Conservation (phyloP, 371 early-diverging fungal genomes). For the Rhizopus sp. region DNA sequence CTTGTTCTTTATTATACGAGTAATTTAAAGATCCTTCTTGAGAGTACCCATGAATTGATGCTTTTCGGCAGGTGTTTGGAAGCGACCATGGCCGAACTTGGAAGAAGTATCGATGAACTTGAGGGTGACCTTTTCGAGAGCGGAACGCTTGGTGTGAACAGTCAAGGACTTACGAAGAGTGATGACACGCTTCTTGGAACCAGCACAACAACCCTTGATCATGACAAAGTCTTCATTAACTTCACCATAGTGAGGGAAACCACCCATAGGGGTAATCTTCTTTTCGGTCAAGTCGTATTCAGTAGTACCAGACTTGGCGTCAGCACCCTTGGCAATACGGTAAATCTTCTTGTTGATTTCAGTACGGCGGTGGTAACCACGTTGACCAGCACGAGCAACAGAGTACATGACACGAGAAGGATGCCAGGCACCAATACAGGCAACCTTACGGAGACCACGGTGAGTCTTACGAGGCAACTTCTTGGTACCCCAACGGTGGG, state of each 20-base stretch:
- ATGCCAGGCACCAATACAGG: conserved; percentile 99
- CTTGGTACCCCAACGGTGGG: conserved; percentile 99
- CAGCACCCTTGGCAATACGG: conserved; percentile 94
- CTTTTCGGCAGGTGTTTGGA: conserved; percentile 99
- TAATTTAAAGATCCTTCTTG: conserved; percentile 76
- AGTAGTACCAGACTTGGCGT: conserved; percentile 86
- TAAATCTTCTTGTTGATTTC: conserved; percentile 99
- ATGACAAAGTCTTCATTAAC: conserved; percentile 98
- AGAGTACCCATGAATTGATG: conserved; percentile 93
- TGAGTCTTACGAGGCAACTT: conserved; percentile 99
- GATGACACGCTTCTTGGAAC: conserved; percentile 97
- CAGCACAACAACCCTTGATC: conserved; percentile 98
- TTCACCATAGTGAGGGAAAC: conserved; percentile 99
- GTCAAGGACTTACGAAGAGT: conserved; percentile 98
- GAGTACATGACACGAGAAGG: conserved; percentile 99
- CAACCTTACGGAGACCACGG: conserved; percentile 99
- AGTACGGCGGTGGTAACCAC: conserved; percentile 99
- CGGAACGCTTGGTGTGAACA: conserved; percentile 92
- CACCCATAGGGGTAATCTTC: conserved; percentile 98
- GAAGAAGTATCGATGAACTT: conserved; percentile 99
- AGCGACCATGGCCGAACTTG: conserved; percentile 99
- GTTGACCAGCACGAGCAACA: conserved; percentile 99
- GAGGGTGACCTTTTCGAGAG: conserved; percentile 95
- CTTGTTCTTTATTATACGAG: background rate
- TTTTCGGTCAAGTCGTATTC: conserved; percentile 98